Conservation (phyloP, 257 asterid genomes). For the Leptodermis oblonga region DNA sequence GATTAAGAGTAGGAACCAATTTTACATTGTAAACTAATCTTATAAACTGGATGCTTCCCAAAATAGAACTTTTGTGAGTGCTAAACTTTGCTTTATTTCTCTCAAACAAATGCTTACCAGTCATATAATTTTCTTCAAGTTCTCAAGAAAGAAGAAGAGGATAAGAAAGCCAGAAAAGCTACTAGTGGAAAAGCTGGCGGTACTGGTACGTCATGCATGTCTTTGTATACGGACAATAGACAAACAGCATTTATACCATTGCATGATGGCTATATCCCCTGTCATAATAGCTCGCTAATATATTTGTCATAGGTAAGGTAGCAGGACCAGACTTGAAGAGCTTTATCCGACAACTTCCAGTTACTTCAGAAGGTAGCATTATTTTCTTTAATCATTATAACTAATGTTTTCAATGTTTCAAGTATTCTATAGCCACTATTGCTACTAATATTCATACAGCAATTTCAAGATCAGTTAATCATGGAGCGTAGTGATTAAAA, state of each 20-base stretch:
- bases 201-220: slow-evolving; percentile 43
- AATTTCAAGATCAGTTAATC: background rate
- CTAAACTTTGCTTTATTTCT: background rate
- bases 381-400: slow-evolving; percentile 1
- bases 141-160: slow-evolving; percentile 91
- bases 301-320: slow-evolving; percentile 47
- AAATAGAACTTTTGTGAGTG: background rate
- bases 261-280: slow-evolving; percentile 6
- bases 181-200: slow-evolving; percentile 31
- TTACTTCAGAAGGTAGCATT: slow-evolving; percentile 60
- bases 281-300: slow-evolving; percentile 3
- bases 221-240: background rate
- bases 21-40: too few species aligned
- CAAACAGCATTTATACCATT: background rate
- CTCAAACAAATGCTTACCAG: background rate
- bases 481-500: background rate
- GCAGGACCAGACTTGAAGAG: slow-evolving; percentile 74
- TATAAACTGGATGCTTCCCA: background rate
- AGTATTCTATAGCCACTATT: background rate
- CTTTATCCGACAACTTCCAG: slow-evolving; percentile 62
- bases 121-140: slow-evolving; percentile 34
- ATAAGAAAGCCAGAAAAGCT: slow-evolving; percentile 58
- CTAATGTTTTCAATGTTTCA: background rate
- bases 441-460: background rate
- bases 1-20: background rate